Evolutionary conservation across 108 stramenopile species (phyloP), one percentile per base, ranked within the genome.

Genomic region (Cyclotella kingstonii): DNA sequence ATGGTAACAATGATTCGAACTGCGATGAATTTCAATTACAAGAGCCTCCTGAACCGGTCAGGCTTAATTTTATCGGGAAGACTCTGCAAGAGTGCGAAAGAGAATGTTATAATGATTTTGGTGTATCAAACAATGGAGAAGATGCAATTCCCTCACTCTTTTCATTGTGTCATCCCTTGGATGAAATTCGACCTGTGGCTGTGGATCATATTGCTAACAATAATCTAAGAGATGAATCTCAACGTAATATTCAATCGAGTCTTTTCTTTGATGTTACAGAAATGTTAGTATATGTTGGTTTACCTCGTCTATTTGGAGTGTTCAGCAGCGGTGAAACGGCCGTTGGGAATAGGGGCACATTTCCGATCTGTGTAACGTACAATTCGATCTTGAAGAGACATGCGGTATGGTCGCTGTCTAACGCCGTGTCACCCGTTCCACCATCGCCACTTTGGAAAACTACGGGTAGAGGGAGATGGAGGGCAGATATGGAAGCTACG

Each of bases 131-230:
- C 19, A 41, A 28, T 50, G 40, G 22, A 42, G 33, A 46, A 17
- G 25, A 33, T 33, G 60, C 27, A 21, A 62, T 86, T 19, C 85
- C 89, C 9, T 80, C 72, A 35, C 55, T 90, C 19, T 93, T 86
- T 67, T 77, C 93, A n/a, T 56, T 90, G 22, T 45, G 67, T 22
- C 89, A 91, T 68, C 89, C 89, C 22, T 80, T 89, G 18, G 82
- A 89, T 41, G 89, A 90, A 42, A 70, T 89, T 26, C 57, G 83
- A 30, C 93, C 93, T 0, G 59, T 76, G 25, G 70, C 69, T 26
- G 18, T 47, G 18, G 21, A 30, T 15, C 10, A 54, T 25, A 42
- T 65, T 36, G 40, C 49, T 26, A 12, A 43, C 17, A 17, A 39
- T 27, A 30, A 41, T 2, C 26, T 18, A 14, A 54, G 40, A 29